A percentile compares a stretch with the other conserved stretches of the same genome.
These are phyloP conservation scores for Brassica rapa DNA, from an alignment of 345 rosid species.

Conservation along the genomic window DNA sequence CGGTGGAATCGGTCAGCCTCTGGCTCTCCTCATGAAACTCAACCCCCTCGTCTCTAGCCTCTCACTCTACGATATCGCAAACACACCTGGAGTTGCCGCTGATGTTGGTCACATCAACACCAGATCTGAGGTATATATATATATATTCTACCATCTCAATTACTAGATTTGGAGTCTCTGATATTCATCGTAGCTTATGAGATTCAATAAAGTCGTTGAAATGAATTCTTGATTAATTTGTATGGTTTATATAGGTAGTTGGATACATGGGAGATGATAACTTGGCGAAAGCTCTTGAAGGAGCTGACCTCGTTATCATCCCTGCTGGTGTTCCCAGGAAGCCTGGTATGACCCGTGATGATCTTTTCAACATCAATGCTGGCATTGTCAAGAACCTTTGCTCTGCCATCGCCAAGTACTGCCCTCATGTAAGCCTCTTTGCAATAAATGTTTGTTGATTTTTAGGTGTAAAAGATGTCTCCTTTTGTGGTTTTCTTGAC, in stretches of 20 bases:
- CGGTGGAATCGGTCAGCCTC: conserved; percentile 60
- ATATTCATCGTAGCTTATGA: background rate
- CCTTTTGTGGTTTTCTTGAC: background rate
- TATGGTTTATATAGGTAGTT: background rate
- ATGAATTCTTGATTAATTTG: background rate
- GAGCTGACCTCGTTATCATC: background rate
- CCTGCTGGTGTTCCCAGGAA: background rate
- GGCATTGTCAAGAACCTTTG: background rate
- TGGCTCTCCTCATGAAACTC: conserved; percentile 72
- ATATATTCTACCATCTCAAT: too few relatives aligned
- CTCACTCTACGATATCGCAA: conserved; percentile 69
- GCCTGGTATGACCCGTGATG: background rate
- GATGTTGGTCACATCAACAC: conserved; percentile 80
- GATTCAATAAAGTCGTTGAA: background rate
- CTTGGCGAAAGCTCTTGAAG: background rate
- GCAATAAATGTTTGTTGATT: background rate
- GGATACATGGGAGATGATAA: background rate
- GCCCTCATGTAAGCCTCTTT: background rate
- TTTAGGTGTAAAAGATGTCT: background rate
- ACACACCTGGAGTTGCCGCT: conserved; percentile 79
- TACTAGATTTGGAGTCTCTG: too few relatives aligned
- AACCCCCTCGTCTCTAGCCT: conserved; percentile 78
- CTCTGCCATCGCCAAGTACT: background rate
- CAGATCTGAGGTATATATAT: conserved; percentile 55
- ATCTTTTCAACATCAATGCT: conserved; percentile 1